Evolutionary conservation across 148 eudicot genomes (phyloP).

Genomic region (Rhododendron mucronatum): DNA sequence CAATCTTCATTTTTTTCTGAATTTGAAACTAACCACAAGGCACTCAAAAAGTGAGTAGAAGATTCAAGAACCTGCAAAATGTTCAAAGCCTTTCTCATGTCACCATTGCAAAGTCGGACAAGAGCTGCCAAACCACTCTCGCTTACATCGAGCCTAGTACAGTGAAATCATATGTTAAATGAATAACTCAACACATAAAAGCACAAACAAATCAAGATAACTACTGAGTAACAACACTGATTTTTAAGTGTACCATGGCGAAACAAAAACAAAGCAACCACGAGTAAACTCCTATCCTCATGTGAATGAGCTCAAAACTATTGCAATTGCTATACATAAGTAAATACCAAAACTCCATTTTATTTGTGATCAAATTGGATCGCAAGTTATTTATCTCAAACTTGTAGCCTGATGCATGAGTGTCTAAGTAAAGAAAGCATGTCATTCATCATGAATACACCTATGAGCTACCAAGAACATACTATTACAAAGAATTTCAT

Average conservation of each 20-base stretch:
- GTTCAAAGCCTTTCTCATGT: conserved; percentile 95
- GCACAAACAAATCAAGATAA: not conserved
- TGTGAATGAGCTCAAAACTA: not conserved
- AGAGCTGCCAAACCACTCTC: conserved; percentile 79
- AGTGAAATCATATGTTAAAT: conserved; percentile 1
- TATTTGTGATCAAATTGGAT: not conserved
- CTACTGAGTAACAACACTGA: not conserved
- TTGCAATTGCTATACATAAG: not conserved
- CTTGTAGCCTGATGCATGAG: not conserved
- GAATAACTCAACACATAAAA: not conserved
- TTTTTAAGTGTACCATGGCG: not conserved
- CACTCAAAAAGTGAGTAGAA: not conserved
- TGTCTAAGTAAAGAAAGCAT: not conserved
- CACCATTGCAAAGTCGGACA: conserved; percentile 90
- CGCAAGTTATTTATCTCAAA: not conserved
- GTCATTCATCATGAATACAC: not conserved
- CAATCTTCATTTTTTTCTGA: not conserved
- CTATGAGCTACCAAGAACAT: conserved; percentile 1
- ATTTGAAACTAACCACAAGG: not conserved
- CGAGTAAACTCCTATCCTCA: not conserved
- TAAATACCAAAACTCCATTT: not conserved
- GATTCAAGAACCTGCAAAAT: conserved; percentile 66
- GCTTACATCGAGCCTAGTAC: conserved; percentile 71
- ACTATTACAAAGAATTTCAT: not conserved
- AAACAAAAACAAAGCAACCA: not conserved